phyloP scores from a whole-genome alignment of 805 yeast genomes.

The Spathaspora girioi region DNA sequence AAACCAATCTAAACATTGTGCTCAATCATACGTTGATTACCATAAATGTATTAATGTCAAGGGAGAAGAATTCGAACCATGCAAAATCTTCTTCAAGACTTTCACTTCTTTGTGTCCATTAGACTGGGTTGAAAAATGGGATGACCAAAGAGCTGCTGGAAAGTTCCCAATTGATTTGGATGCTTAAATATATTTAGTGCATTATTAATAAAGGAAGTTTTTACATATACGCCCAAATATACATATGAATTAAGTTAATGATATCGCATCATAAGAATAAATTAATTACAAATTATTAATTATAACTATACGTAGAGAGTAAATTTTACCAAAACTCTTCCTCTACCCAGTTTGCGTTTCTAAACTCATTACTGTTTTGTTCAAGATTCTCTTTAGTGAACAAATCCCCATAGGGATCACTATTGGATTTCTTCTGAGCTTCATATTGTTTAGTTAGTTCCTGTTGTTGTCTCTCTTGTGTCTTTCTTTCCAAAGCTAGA shows the following conservation, averaged over 20 bases:
- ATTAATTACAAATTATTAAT: neutral
- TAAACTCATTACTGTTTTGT: conserved; percentile 27
- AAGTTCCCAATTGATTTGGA: conserved; percentile 42
- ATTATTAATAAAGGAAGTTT: neutral
- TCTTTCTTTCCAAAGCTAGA: conserved; percentile 37
- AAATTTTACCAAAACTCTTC: conserved; percentile 34
- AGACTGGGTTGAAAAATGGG: conserved; percentile 86
- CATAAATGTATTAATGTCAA: conserved; percentile 94
- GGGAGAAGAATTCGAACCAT: conserved; percentile 98
- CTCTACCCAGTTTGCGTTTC: conserved; percentile 35
- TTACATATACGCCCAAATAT: neutral
- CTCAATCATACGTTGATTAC: conserved; percentile 96
- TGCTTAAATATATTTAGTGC: conserved; percentile 13
- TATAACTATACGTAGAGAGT: too few relatives aligned
- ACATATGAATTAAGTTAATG: neutral
- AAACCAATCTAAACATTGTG: conserved; percentile 98
- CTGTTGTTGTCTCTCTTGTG: conserved; percentile 29
- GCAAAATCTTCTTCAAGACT: conserved; percentile 90
- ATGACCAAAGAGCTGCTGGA: conserved; percentile 70
- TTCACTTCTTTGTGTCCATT: conserved; percentile 82
- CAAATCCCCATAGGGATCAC: conserved; percentile 31
- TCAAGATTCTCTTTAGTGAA: conserved; percentile 29
- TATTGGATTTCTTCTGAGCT: conserved; percentile 34
- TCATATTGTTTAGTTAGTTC: conserved; percentile 34
- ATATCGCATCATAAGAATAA: neutral